Base-by-base conservation (phyloP, 2,329 filamentous ascomycete species). In the Xylaria multiplex region DNA sequence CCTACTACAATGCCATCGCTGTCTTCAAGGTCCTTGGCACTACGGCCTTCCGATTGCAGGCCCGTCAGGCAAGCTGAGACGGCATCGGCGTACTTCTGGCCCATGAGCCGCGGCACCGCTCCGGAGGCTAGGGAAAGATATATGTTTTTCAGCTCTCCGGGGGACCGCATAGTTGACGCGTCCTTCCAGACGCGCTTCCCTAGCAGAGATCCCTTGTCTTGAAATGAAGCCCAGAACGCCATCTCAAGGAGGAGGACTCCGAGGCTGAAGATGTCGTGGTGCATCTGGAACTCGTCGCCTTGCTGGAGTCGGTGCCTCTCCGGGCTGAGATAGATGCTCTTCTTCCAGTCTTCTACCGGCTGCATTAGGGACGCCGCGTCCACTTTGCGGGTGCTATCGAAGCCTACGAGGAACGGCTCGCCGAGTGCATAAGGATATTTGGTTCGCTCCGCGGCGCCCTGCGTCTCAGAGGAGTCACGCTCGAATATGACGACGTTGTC, bases 291-390 rank as follows among this genome's bases (percentile, higher is more conserved):
- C 46, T 49, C 46, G 22, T 49, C 24, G 11, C 46, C 46, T 6
- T 27, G 46, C 13, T 49, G 46, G 9, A 49, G 46, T 11, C 24
- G 24, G 46, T 49, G 46, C 11, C 24, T 13, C 46, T 49, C 46
- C 8, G 46, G 46, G 24, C 24, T 49, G 46, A 49, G 46, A 30
- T 49, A 49, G 13, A 49, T 30, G 46, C 46, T 49, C 46, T 49
- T 30, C 46, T 30, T 24, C 46, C 24, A 49, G 13, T 49, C 46
- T 3, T 49, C 22, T 5, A 16, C 24, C 19, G 46, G 16, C 5
- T 16, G 22, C 24, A 49, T 27, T 11, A 49, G 13, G 13, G 24
- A 32, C 48, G 27, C 48, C 6, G 27, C 48, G 48, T 50, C 48
- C 3, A n/a, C 48, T 6, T 50, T 50, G 48, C 48, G 14, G 9